Percentiles rank a stretch among this genome's conserved stretches.
These are phyloP conservation scores for Akanthomyces muscarius DNA, from an alignment of 2,329 filamentous ascomycete genomes.

Conservation along the genomic window DNA sequence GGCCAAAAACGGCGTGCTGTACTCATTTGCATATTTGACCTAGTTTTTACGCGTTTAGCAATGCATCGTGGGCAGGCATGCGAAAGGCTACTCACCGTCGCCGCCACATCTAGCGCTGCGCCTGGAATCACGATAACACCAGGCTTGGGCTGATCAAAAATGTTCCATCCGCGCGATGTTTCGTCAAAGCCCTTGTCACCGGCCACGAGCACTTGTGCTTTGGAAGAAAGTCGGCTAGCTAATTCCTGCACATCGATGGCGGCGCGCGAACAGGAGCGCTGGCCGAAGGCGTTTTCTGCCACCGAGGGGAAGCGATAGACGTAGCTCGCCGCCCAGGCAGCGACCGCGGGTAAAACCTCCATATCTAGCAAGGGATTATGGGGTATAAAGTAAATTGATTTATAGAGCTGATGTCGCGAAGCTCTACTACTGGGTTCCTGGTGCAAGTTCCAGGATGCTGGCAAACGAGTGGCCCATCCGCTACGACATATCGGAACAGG, in stretches of 20 bases:
- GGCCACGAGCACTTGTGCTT: not conserved
- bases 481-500: too few species aligned
- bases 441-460: too few species aligned
- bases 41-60: not conserved
- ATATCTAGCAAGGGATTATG: not conserved
- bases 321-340: constrained; percentile 2
- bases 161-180: constrained; percentile 7
- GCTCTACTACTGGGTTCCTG: too few species aligned
- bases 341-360: constrained; percentile 3
- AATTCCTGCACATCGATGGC: not conserved
- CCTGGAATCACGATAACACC: constrained; percentile 8
- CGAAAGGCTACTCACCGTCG: not conserved
- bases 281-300: not conserved
- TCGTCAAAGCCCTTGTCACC: not conserved
- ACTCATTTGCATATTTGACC: constrained; percentile 42
- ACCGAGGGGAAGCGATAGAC: not conserved
- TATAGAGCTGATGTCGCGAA: too few species aligned
- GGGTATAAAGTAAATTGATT: too few species aligned
- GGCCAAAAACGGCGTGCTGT: constrained; percentile 47
- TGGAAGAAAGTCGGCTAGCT: not conserved
- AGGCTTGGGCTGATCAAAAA: constrained; percentile 2
- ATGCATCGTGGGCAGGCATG: too few species aligned
- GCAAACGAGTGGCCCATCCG: too few species aligned
- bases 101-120: constrained; percentile 3
- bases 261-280: not conserved